Conservation (phyloP, 768 basidiomycete genomes). For the Russula brevipes region DNA sequence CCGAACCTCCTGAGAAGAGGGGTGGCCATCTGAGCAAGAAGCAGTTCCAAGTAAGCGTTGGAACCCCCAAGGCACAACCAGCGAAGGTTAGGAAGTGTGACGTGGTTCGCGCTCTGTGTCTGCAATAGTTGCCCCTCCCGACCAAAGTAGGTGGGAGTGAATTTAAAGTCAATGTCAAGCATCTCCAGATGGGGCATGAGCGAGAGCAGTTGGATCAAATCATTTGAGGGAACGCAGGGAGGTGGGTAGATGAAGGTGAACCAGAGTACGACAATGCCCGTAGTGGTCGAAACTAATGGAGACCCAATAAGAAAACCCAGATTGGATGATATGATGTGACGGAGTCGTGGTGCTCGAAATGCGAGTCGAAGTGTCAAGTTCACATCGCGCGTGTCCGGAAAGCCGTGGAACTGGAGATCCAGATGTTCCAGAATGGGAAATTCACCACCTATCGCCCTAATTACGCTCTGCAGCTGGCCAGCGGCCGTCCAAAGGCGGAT, state of each 20-base stretch:
- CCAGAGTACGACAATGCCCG: neutral
- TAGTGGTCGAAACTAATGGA: neutral
- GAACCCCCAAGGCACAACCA: neutral
- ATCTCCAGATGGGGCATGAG: slow-evolving; percentile 1
- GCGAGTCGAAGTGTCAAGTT: neutral
- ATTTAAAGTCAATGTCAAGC: neutral
- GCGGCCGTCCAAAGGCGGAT: neutral
- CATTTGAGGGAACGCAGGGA: neutral
- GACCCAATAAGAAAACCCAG: neutral
- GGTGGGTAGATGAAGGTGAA: neutral
- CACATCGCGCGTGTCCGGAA: neutral
- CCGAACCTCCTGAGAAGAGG: neutral
- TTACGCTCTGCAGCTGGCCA: neutral
- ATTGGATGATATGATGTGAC: neutral
- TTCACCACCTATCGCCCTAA: neutral
- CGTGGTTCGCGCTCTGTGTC: too few relatives aligned
- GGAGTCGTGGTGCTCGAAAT: neutral
- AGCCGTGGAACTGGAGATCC: neutral
- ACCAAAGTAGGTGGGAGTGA: neutral
- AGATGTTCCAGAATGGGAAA: neutral
- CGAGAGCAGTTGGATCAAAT: neutral
- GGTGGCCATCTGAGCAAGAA: neutral
- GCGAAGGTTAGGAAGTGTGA: slow-evolving; percentile 2
- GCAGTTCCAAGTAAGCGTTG: neutral
- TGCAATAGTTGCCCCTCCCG: too few relatives aligned